phyloP scores from a whole-genome alignment of 2,329 filamentous ascomycete species.

The Colletotrichum euphorbiae region DNA sequence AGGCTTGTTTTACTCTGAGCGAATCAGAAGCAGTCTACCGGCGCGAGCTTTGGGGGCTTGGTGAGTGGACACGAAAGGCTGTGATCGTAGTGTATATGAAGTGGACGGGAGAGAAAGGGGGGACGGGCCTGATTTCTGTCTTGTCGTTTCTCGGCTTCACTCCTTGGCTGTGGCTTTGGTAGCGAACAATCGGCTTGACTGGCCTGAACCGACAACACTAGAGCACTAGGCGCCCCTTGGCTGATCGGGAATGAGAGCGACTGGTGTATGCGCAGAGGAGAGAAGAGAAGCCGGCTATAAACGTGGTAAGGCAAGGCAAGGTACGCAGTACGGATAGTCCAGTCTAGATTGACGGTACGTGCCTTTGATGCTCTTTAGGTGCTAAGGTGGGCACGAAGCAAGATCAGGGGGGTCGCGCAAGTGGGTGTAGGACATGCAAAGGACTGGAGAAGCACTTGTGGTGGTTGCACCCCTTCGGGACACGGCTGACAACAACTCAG shows the following conservation, averaged over 20 bases:
- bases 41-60: conserved; percentile 32
- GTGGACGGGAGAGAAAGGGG: conserved; percentile 32
- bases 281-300: conserved; percentile 19
- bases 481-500: conserved; percentile 19
- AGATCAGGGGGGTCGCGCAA: conserved; percentile 28
- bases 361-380: neutral
- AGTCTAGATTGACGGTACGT: conserved; percentile 17
- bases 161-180: conserved; percentile 32
- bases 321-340: neutral
- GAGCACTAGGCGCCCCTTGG: conserved; percentile 28
- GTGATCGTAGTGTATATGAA: conserved; percentile 17
- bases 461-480: neutral
- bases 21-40: conserved; percentile 37
- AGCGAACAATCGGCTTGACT: conserved; percentile 25
- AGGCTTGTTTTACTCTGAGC: conserved; percentile 42
- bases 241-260: conserved; percentile 23
- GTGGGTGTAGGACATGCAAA: conserved; percentile 30
- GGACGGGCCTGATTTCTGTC: conserved; percentile 21
- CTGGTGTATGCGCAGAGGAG: conserved; percentile 18
- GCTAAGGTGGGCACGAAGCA: conserved; percentile 10
- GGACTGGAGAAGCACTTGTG: conserved; percentile 23
- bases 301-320: neutral
- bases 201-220: conserved; percentile 17
- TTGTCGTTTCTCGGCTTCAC: neutral
- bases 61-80: conserved; percentile 29